phyloP scores from a whole-genome alignment of 768 basidiomycete species.

The Steccherinum ochraceum region DNA sequence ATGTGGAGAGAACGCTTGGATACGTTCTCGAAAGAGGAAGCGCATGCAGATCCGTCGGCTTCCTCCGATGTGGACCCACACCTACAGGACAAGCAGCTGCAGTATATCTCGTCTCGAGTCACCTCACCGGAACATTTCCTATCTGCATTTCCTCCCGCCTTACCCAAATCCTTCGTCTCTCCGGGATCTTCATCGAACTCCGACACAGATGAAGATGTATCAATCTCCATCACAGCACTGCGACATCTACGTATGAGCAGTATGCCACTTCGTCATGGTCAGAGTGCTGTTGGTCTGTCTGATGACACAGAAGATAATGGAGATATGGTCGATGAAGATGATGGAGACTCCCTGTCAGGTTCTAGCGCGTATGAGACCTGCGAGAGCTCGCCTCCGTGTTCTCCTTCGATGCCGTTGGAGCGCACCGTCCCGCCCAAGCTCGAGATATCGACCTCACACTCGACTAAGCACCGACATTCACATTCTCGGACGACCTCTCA shows the following conservation, averaged over 20 bases:
- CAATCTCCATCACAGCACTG: not conserved
- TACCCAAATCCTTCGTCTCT: slow-evolving; percentile 35
- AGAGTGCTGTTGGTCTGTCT: no score
- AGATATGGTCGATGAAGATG: not conserved
- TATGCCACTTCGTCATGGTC: no score
- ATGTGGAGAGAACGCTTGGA: slow-evolving; percentile 56
- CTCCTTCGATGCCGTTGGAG: not conserved
- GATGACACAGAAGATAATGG: not conserved
- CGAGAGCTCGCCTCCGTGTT: not conserved
- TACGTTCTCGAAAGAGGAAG: slow-evolving; percentile 21
- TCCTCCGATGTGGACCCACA: no score
- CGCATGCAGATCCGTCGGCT: not conserved
- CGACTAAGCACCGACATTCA: slow-evolving; percentile 1
- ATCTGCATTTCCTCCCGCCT: slow-evolving; percentile 50
- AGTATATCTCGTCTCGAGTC: not conserved
- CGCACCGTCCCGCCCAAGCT: slow-evolving; percentile 3
- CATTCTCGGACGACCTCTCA: not conserved
- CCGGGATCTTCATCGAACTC: slow-evolving; percentile 19
- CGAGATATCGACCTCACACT: slow-evolving; percentile 7
- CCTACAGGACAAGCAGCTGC: not conserved
- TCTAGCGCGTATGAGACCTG: not conserved
- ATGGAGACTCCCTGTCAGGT: not conserved
- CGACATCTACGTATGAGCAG: slow-evolving; percentile 19
- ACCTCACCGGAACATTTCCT: slow-evolving; percentile 35
- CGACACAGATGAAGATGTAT: not conserved